Percentiles rank a stretch among this genome's conserved stretches.
Evolutionary conservation across 768 basidiomycete species (phyloP).

Genomic region (Suillus occidentalis): DNA sequence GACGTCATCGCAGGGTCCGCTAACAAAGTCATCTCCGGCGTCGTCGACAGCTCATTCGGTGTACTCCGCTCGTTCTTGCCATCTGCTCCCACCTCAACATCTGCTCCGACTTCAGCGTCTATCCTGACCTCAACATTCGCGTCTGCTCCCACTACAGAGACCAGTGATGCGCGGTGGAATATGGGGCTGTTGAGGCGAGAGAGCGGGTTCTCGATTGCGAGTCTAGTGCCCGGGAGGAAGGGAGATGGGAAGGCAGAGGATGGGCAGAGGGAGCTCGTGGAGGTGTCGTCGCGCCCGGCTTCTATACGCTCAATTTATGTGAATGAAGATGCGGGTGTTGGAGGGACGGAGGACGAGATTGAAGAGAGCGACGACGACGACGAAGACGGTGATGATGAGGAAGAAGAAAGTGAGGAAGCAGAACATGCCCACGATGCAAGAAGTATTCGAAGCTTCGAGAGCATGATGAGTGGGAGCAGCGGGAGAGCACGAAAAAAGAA

Average conservation of each 20-base stretch:
- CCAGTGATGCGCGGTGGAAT: slow-evolving; percentile 37
- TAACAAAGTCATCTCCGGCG: slow-evolving; percentile 73
- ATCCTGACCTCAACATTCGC: slow-evolving; percentile 20
- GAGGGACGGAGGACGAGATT: slow-evolving; percentile 28
- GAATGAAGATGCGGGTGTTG: slow-evolving; percentile 6
- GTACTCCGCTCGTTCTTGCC: slow-evolving; percentile 80
- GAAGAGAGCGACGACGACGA: slow-evolving; percentile 25
- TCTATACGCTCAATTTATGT: slow-evolving; percentile 39
- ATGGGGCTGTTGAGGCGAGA: slow-evolving; percentile 74
- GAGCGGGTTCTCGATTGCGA: slow-evolving; percentile 81
- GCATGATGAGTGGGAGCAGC: slow-evolving; percentile 62
- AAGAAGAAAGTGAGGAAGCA: slow-evolving; percentile 38
- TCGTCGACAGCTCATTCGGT: slow-evolving; percentile 89
- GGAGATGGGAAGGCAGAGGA: slow-evolving; percentile 24
- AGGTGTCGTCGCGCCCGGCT: slow-evolving; percentile 50
- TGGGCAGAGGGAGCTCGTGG: slow-evolving; percentile 53
- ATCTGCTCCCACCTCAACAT: slow-evolving; percentile 25
- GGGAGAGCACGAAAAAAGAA: slow-evolving; percentile 24
- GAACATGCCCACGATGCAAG: slow-evolving; percentile 53
- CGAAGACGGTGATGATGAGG: slow-evolving; percentile 38
- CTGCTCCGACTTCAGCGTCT: slow-evolving; percentile 25
- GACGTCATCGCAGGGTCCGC: slow-evolving; percentile 82
- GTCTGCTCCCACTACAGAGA: slow-evolving; percentile 1
- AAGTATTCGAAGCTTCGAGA: slow-evolving; percentile 86
- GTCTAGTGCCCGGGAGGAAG: slow-evolving; percentile 53